Evolutionary conservation across 1,284 basidiomycete species (phyloP).

Genomic region (Neolentinus lepideus): DNA sequence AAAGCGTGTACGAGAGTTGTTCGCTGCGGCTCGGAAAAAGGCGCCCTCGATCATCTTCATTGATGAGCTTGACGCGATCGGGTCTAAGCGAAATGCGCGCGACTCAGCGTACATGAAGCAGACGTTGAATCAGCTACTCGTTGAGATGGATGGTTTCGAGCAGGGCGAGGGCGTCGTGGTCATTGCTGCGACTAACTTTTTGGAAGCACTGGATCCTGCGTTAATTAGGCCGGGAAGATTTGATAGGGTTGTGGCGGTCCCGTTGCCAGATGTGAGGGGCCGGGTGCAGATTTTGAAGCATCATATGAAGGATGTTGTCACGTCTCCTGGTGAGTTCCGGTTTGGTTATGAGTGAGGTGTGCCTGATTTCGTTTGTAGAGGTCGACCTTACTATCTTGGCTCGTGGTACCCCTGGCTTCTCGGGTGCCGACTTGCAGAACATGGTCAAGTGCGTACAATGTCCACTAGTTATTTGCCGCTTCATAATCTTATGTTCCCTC

Average conservation of each 20-base stretch:
- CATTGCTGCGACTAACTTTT: slow-evolving; percentile 94
- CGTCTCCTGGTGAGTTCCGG: slow-evolving; percentile 42
- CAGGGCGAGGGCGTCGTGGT: slow-evolving; percentile 90
- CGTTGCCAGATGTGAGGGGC: slow-evolving; percentile 82
- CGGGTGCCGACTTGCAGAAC: slow-evolving; percentile 89
- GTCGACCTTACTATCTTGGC: slow-evolving; percentile 84
- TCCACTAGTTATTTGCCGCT: too few species aligned
- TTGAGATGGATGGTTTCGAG: slow-evolving; percentile 93
- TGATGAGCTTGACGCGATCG: slow-evolving; percentile 89
- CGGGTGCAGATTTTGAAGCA: slow-evolving; percentile 86
- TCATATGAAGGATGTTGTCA: slow-evolving; percentile 78
- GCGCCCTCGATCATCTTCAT: slow-evolving; percentile 95
- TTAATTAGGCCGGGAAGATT: slow-evolving; percentile 92
- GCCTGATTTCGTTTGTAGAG: slow-evolving; percentile 29
- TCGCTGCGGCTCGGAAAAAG: slow-evolving; percentile 91
- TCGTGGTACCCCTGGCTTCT: slow-evolving; percentile 87
- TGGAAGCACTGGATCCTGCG: slow-evolving; percentile 83
- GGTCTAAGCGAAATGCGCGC: slow-evolving; percentile 84
- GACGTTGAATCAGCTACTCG: slow-evolving; percentile 90
- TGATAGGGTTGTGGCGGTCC: slow-evolving; percentile 86
- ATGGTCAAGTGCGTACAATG: slow-evolving; percentile 75
- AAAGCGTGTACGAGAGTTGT: slow-evolving; percentile 93
- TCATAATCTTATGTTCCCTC: slow-evolving; percentile 4
- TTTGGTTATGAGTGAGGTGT: background rate
- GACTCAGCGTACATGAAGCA: slow-evolving; percentile 90